Conservation (phyloP, 768 basidiomycete species). For the Rhizopogon rudus region DNA sequence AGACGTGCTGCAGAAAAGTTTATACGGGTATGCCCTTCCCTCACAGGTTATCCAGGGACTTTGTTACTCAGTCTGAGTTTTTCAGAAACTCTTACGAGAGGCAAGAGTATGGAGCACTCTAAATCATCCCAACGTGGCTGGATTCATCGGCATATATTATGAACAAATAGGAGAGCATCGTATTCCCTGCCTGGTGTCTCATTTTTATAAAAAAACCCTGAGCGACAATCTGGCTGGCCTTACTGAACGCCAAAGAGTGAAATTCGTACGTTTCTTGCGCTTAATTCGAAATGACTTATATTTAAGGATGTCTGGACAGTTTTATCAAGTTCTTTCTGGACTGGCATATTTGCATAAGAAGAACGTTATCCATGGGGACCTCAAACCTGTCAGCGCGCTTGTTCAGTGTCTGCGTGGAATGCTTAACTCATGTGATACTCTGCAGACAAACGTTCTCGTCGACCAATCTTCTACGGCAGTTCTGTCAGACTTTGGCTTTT, state of each 20-base stretch:
- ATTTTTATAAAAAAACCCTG: conserved; percentile 21
- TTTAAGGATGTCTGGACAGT: conserved; percentile 6
- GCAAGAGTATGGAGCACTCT: conserved; percentile 22
- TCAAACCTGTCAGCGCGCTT: conserved; percentile 29
- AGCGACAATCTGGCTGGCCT: conserved; percentile 11
- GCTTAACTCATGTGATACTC: not conserved
- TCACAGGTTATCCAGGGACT: not conserved
- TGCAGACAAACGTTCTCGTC: conserved; percentile 34
- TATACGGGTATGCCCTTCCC: not conserved
- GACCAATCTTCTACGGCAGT: conserved; percentile 25
- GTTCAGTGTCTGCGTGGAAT: not conserved
- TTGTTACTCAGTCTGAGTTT: not conserved
- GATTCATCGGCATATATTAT: conserved; percentile 16
- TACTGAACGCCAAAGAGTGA: conserved; percentile 10
- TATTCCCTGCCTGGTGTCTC: conserved; percentile 20
- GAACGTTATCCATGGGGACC: conserved; percentile 30
- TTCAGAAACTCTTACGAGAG: conserved; percentile 23
- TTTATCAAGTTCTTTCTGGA: conserved; percentile 16
- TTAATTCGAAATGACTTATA: not conserved
- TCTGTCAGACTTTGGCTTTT: conserved; percentile 37
- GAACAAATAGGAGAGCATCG: conserved; percentile 11
- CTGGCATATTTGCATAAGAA: conserved; percentile 19
- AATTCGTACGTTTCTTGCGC: conserved; percentile 11
- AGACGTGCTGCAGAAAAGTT: not conserved
- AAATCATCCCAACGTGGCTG: conserved; percentile 18